Conservation (phyloP, 306 rosid species). For the Begonia peltatifolia region DNA sequence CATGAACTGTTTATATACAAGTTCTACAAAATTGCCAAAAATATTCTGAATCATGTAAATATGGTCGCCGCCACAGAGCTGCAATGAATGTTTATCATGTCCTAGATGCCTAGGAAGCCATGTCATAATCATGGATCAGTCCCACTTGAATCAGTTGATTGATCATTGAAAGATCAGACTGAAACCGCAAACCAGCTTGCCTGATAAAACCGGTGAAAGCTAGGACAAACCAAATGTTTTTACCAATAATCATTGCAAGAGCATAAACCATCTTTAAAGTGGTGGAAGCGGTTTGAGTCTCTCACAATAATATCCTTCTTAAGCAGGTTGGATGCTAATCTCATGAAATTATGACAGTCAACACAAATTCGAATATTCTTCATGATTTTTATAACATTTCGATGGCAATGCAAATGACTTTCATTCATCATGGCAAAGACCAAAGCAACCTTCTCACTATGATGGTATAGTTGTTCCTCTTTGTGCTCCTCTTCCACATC, state of each 20-base stretch:
- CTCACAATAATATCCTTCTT: constrained; percentile 65
- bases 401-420: constrained; percentile 16
- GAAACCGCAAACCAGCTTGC: too few relatives aligned
- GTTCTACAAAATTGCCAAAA: too few relatives aligned
- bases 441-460: constrained; percentile 87
- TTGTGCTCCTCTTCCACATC: constrained; percentile 70
- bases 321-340: constrained; percentile 44
- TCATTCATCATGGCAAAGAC: constrained; percentile 55
- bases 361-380: constrained; percentile 88
- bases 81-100: too few relatives aligned
- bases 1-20: too few relatives aligned
- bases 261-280: constrained; percentile 49
- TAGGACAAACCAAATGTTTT: neutral
- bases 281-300: constrained; percentile 88
- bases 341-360: constrained; percentile 89
- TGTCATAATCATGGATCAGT: too few relatives aligned
- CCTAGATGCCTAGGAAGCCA: too few relatives aligned
- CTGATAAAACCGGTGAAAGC: neutral
- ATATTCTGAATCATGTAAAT: too few relatives aligned
- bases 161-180: too few relatives aligned
- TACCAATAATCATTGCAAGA: constrained; percentile 82
- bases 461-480: constrained; percentile 64
- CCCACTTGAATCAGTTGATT: too few relatives aligned
- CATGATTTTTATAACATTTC: constrained; percentile 44
- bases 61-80: too few relatives aligned